A percentile compares a stretch with the other conserved stretches of the same genome.
Evolutionary conservation across 495 filamentous ascomycete genomes (phyloP).

Genomic region (Penicillium egyptiacum): DNA sequence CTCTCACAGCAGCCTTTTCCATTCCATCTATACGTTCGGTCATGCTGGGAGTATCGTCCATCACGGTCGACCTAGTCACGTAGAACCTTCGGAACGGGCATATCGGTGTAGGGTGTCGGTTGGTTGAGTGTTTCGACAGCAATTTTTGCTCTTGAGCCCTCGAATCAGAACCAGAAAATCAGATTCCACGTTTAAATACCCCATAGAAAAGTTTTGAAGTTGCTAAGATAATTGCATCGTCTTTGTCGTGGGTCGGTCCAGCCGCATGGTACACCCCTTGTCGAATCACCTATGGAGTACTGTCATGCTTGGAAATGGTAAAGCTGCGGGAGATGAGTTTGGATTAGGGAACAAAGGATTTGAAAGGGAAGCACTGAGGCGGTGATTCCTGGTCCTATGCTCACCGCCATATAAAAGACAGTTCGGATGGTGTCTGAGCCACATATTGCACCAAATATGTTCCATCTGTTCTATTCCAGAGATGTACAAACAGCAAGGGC

Average conservation of each 20-base stretch:
- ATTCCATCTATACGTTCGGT: neutral
- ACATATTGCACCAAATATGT: neutral
- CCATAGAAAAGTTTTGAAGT: neutral
- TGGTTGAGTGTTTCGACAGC: neutral
- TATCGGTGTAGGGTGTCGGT: conserved; percentile 19
- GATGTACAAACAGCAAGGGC: neutral
- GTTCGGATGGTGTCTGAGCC: neutral
- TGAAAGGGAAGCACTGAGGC: neutral
- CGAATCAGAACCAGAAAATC: neutral
- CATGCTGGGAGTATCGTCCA: conserved; percentile 24
- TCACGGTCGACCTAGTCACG: conserved; percentile 34
- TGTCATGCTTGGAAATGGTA: neutral
- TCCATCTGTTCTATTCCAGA: neutral
- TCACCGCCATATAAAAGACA: neutral
- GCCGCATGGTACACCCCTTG: neutral
- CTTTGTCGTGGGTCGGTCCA: neutral
- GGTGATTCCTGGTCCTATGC: neutral
- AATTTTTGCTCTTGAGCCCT: neutral
- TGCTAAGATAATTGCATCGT: neutral
- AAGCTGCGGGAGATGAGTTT: neutral
- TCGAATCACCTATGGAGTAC: neutral
- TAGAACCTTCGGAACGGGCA: conserved; percentile 30
- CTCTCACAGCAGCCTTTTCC: too few relatives aligned
- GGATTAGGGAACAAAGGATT: neutral
- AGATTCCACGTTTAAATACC: neutral